Base-by-base conservation (phyloP, 2,329 filamentous ascomycete genomes). In the Pestalotiopsis sp. region DNA sequence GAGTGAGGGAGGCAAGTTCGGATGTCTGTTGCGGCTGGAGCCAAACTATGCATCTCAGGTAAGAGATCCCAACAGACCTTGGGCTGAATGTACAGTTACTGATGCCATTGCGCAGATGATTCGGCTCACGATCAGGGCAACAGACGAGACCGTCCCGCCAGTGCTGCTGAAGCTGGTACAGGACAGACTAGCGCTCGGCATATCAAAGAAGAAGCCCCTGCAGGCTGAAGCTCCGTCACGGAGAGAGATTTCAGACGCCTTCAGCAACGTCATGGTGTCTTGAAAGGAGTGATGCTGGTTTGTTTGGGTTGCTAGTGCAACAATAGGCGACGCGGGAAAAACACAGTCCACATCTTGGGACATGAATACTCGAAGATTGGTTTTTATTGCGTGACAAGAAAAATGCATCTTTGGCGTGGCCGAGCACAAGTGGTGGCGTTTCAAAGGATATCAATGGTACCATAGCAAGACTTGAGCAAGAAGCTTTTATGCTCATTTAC, bases 11-110 rank as follows among this genome's bases (percentile, higher is more conserved):
- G 95, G 96, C 70, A 98, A 98, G 84, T 97, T 94, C 83, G 96
- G 96, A 40, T 98, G 96, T 83, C 83, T 99, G 78, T 83, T 99
- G 85, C 89, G 96, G 77, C 82, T 99, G 82, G 96, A 99, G 86
- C 96, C 96, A 70, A 99, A 99, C 83, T 95, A 95, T 77, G 87
- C 89, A 72, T 95, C 92, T 72, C 93, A 94, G 90, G 96, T 98
- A 87, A 83, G 91, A 82, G 59, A 41, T 52, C 41, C 27, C 60
- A 63, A 14, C 20, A 69, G 40, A 23, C 23, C 36, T 38, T 49
- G 7, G 40, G 7, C 36, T 20, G 4, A 13, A 56, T 27, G 38
- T 17, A 4, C 11, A 38, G 57, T 73, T 80, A 71, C 76, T 41
- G 49, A n/a, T 66, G 72, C 69, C 36, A 41, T 36, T n/a, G 3